Evolutionary conservation across 73 alveolate species (phyloP).

Genomic region (Diophrys sp.): DNA sequence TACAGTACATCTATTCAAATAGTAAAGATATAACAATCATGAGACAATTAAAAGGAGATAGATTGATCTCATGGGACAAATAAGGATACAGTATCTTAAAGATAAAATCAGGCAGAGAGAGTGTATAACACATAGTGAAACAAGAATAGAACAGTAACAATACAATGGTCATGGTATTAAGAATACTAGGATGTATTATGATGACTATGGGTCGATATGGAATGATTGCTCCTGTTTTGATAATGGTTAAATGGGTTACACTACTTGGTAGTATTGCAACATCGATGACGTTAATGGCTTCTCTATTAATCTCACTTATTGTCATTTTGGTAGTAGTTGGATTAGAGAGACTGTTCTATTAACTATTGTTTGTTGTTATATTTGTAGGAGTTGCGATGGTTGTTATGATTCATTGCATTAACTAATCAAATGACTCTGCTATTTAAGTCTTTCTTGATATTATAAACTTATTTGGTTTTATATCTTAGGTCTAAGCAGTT

Average conservation of each 20-base stretch:
- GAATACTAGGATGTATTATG: not conserved
- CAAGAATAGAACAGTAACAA: not conserved
- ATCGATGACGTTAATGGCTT: not conserved
- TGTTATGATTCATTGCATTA: constrained; percentile 1
- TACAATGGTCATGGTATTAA: not conserved
- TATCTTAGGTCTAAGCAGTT: constrained; percentile 15
- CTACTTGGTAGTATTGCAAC: not conserved
- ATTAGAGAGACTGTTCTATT: not conserved
- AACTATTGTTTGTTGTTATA: no score
- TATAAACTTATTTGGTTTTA: constrained; percentile 19
- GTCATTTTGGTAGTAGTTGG: no score
- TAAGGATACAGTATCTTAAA: not conserved
- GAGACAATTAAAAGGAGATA: not conserved
- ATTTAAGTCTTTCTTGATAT: constrained; percentile 17
- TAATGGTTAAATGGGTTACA: not conserved
- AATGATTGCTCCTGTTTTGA: not conserved
- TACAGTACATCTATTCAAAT: not conserved
- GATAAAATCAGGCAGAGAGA: not conserved
- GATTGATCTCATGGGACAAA: not conserved
- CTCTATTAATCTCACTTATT: not conserved
- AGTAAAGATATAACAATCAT: not conserved
- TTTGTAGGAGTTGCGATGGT: not conserved
- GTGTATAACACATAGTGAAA: no score
- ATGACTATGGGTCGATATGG: not conserved
- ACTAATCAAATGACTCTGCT: constrained; percentile 32